A percentile compares a stretch with the other conserved stretches of the same genome.
Conservation (phyloP, 148 eudicot genomes). For the Heliamphora exappendiculata region DNA sequence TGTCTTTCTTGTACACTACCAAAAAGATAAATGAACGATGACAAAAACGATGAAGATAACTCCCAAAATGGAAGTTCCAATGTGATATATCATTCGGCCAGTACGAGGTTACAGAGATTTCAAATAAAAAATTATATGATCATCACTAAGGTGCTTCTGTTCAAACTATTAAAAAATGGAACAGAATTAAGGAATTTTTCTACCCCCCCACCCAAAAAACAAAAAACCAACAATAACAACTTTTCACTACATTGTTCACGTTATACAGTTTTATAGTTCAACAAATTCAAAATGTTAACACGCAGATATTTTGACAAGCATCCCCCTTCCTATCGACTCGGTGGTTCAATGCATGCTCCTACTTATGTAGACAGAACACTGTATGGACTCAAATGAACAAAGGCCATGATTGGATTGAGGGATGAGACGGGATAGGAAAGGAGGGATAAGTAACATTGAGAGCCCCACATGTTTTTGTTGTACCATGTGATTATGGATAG, state of each 20-base stretch:
- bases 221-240: no score
- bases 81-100: neutral
- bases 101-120: neutral
- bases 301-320: neutral
- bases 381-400: neutral
- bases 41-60: no score
- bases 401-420: no score
- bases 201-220: no score
- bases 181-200: neutral
- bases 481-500: no score
- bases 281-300: neutral
- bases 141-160: neutral
- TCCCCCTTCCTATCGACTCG: neutral
- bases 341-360: neutral
- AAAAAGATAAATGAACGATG: no score
- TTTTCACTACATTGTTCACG: neutral
- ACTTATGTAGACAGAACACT: neutral
- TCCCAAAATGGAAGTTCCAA: neutral
- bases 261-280: neutral
- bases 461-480: no score
- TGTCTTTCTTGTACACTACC: no score
- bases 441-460: no score
- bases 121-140: neutral
- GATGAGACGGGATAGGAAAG: no score
- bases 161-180: neutral